phyloP scores from a whole-genome alignment of 1,284 basidiomycete genomes.

The Pyrrhoderma lamaoense region DNA sequence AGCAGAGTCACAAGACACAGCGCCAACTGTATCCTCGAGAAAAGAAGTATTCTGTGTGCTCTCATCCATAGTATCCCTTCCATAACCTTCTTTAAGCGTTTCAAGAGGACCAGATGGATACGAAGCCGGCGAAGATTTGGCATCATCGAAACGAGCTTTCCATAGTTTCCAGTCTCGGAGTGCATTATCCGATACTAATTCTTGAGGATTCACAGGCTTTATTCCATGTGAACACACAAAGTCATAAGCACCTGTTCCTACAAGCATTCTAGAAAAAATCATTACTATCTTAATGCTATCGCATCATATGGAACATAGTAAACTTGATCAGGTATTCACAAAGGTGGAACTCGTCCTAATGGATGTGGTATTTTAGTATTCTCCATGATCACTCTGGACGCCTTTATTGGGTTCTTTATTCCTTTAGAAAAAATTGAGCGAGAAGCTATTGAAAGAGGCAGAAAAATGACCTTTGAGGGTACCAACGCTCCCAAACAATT shows the following conservation, averaged over 20 bases:
- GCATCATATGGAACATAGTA: background rate
- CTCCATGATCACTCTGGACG: constrained; percentile 49
- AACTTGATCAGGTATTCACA: constrained; percentile 32
- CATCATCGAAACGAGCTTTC: constrained; percentile 35
- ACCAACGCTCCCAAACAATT: constrained; percentile 61
- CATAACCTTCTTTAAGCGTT: background rate
- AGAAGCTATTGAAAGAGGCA: constrained; percentile 3
- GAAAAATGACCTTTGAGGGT: constrained; percentile 51
- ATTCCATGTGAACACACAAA: constrained; percentile 36
- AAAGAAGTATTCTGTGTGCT: background rate
- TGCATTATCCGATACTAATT: constrained; percentile 44
- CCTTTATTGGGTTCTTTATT: constrained; percentile 56
- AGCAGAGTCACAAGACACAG: constrained; percentile 42
- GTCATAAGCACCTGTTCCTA: constrained; percentile 42
- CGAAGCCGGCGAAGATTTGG: constrained; percentile 19
- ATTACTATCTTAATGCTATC: background rate
- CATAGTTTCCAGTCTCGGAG: constrained; percentile 52
- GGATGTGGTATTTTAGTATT: constrained; percentile 41
- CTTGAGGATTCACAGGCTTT: constrained; percentile 32
- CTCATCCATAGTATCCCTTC: background rate
- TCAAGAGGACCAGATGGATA: background rate
- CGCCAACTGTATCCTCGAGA: constrained; percentile 69
- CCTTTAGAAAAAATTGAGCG: constrained; percentile 31
- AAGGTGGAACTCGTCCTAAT: constrained; percentile 58
- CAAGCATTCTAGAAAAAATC: constrained; percentile 34